These are phyloP conservation scores for Hypoxylon sp. DNA, from an alignment of 2,329 filamentous ascomycete genomes.

Conservation along the genomic window DNA sequence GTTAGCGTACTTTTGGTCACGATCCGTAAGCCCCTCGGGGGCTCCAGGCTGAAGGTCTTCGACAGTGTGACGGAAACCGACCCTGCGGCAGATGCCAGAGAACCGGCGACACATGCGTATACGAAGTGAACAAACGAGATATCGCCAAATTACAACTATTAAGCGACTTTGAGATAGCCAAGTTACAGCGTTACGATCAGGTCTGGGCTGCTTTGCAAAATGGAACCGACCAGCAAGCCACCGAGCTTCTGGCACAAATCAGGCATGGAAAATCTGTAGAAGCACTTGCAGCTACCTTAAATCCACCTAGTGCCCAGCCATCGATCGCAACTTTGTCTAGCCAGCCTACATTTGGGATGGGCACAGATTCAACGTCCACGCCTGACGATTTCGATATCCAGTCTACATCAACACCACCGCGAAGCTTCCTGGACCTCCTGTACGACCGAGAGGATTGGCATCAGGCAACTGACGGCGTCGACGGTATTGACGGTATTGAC, in stretches of 20 bases:
- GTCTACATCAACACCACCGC: not conserved
- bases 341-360: not conserved
- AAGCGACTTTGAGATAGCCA: constrained; percentile 35
- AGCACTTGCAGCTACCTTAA: constrained; percentile 20
- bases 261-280: constrained; percentile 31
- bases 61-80: constrained; percentile 41
- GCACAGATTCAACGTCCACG: not conserved
- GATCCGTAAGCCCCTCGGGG: not conserved
- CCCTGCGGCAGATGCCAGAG: constrained; percentile 39
- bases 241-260: constrained; percentile 32
- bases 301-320: not conserved
- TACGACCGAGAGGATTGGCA: constrained; percentile 29
- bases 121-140: constrained; percentile 42
- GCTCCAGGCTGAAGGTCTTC: constrained; percentile 13
- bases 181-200: constrained; percentile 30
- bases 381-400: constrained; percentile 4
- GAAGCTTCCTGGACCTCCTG: constrained; percentile 33
- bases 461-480: constrained; percentile 13
- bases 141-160: constrained; percentile 36
- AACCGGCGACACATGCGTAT: constrained; percentile 35
- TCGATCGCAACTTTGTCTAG: constrained; percentile 7
- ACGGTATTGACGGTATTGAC: not conserved
- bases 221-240: constrained; percentile 28
- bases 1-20: not conserved
- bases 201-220: constrained; percentile 27